Evolutionary conservation across 371 early-diverging fungal genomes (phyloP).

Genomic region (Mucor plumbeus): DNA sequence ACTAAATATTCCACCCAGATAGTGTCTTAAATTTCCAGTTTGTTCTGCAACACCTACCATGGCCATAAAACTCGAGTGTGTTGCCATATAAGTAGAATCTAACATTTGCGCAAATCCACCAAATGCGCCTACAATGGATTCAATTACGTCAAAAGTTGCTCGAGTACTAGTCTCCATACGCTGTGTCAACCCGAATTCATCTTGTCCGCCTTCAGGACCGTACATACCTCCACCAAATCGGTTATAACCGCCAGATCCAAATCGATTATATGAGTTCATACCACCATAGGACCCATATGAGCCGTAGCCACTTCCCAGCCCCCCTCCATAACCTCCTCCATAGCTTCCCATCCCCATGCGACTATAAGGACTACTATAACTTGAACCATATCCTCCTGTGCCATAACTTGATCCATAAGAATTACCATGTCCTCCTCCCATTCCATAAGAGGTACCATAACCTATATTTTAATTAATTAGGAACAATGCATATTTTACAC

Average conservation of each 20-base stretch:
- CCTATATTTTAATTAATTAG: background rate
- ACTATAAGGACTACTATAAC: conserved; percentile 37
- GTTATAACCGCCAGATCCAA: conserved; percentile 39
- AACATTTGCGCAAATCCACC: conserved; percentile 97
- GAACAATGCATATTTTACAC: background rate
- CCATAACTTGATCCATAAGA: conserved; percentile 13
- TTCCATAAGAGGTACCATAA: conserved; percentile 23
- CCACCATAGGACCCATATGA: conserved; percentile 33
- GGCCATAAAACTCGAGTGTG: conserved; percentile 96
- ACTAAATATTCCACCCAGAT: conserved; percentile 82
- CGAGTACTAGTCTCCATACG: conserved; percentile 87
- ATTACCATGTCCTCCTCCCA: conserved; percentile 17
- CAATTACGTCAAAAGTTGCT: conserved; percentile 88
- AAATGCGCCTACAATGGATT: conserved; percentile 92
- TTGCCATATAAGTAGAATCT: conserved; percentile 95
- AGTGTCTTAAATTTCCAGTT: conserved; percentile 82
- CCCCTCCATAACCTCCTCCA: background rate
- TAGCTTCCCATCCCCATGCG: conserved; percentile 13
- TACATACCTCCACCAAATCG: conserved; percentile 51
- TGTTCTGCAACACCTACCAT: conserved; percentile 97
- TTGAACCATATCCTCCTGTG: conserved; percentile 23
- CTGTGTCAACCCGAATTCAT: conserved; percentile 70
- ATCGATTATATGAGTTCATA: conserved; percentile 27
- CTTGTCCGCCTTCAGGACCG: conserved; percentile 63
- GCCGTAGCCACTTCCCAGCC: conserved; percentile 16